Base-by-base conservation (phyloP, 345 rosid genomes). In the Bruguiera gymnorhiza region DNA sequence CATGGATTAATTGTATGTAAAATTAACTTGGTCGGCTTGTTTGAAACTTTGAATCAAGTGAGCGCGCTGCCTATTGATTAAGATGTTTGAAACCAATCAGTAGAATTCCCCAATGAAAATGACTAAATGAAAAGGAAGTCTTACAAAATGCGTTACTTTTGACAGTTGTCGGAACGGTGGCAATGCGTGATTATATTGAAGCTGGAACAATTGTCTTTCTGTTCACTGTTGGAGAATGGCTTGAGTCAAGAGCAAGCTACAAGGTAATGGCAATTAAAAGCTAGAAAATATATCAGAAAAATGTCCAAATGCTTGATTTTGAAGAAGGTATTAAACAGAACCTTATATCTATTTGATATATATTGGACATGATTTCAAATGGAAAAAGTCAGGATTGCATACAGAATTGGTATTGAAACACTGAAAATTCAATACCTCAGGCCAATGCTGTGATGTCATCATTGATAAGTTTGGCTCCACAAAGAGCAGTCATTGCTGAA, bases 171-270 rank as follows among this genome's bases (percentile, higher is more conserved):
- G 95, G 93, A 67, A 92, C 97, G 37, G 72, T 95, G 4, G 92
- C 86, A 10, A 74, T 95, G 96, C 8, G 31, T 34, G 97, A 95
- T 76, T 95, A 76, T 71, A 65, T 81, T 24, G 99, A 95, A 86
- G 92, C 99, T 46, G 99, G 82, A 64, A 80, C 90, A 32, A 90
- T 95, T 63, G 97, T 95, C 63, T 95, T 95, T 74, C 83, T 95
- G 62, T 92, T 92, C 86, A 79, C 91, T 29, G 81, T 84, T 61
- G 92, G 97, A 0, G 89, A 87, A 62, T 95, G 99, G 99, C 97
- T 95, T 16, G 90, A 95, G 61, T 73, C 97, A 29, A 85, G 90
- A 62, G 97, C 99, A 77, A 77, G 97, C 87, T 89, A 87, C 76
- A 95, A 88, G 97, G 98, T 90, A 73, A 29, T n/a, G 6, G 27